phyloP scores from a whole-genome alignment of 2,329 filamentous ascomycete species.

The Phyllosticta citriasiana region DNA sequence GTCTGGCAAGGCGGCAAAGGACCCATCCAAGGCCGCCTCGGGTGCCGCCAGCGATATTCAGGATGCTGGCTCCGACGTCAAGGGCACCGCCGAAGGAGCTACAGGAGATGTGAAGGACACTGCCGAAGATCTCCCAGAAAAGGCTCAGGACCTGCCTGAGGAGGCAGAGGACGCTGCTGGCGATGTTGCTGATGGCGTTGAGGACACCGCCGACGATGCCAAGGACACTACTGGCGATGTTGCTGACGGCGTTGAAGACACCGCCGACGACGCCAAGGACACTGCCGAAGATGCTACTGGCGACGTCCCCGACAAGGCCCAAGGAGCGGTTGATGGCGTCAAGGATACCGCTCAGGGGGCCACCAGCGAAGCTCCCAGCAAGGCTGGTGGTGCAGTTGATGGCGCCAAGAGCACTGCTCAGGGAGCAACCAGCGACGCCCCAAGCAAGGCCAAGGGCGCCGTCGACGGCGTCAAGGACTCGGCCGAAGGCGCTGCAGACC shows the following conservation, averaged over 20 bases:
- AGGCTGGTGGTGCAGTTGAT: slow-evolving; percentile 10
- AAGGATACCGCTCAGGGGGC: slow-evolving; percentile 15
- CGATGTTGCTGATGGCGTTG: slow-evolving; percentile 13
- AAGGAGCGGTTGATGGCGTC: slow-evolving; percentile 11
- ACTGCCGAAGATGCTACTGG: slow-evolving; percentile 17
- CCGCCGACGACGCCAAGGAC: slow-evolving; percentile 14
- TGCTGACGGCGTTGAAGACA: slow-evolving; percentile 11
- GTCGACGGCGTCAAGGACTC: slow-evolving; percentile 14
- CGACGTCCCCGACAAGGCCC: slow-evolving; percentile 12
- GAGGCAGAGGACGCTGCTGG: slow-evolving; percentile 25
- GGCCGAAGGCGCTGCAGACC: slow-evolving; percentile 13
- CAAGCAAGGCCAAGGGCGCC: slow-evolving; percentile 12
- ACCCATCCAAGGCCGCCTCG: slow-evolving; percentile 27
- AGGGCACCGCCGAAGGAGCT: slow-evolving; percentile 22
- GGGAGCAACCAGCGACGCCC: slow-evolving; percentile 7
- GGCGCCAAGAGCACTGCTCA: slow-evolving; percentile 15
- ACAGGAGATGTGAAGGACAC: slow-evolving; percentile 25
- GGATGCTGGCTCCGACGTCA: slow-evolving; percentile 15
- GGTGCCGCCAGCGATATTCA: slow-evolving; percentile 25
- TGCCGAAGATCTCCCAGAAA: slow-evolving; percentile 24
- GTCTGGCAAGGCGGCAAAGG: slow-evolving; percentile 19
- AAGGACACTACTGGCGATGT: slow-evolving; percentile 18
- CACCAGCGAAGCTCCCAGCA: slow-evolving; percentile 11
- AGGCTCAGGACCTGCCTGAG: slow-evolving; percentile 16
- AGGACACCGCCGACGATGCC: slow-evolving; percentile 16